Evolutionary conservation across 352 stramenopile genomes (phyloP), one percentile per base, ranked within the genome.

Genomic region (Globisporangium emineosum): DNA sequence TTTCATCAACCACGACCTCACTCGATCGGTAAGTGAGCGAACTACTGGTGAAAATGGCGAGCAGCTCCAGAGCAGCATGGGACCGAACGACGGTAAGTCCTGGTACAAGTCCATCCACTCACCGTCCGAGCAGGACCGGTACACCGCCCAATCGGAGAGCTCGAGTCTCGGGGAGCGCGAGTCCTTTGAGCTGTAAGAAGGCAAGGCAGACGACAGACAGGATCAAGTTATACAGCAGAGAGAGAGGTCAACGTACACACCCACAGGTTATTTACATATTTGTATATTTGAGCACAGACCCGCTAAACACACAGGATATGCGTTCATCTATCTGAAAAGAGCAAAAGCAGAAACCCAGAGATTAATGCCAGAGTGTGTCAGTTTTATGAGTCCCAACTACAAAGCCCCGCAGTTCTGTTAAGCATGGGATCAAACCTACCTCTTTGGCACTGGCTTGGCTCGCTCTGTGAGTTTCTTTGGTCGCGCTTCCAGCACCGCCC

Each of bases 401-500:
- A 19, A 7, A 33, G 27, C 27, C 17, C 10, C n/a, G n/a, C n/a
- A n/a, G n/a, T n/a, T n/a, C n/a, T n/a, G n/a, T n/a, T n/a, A n/a
- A n/a, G n/a, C n/a, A n/a, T n/a, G n/a, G n/a, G n/a, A 29, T 8
- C 17, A 33, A 27, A 12, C 51, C 17, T 27, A 57, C 51, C 51
- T 57, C 42, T 65, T 49, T 52, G 64, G 55, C 54, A 68, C 66
- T 45, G 73, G 74, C 69, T 75, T 57, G 2, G 60, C 27, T 3
- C 50, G 65, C 19, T 32, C 35, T 3, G 69, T 37, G 19, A 88
- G 35, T 60, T 71, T 64, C 72, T 94, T 96, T 9, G 81, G 64
- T 4, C 65, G 67, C 27, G 94, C 86, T 62, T 95, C 83, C 23
- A 96, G 59, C 52, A 96, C 89, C 13, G 86, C 70, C n/a, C 90